Evolutionary conservation across 1,284 basidiomycete genomes (phyloP), one percentile per base, ranked within the genome.

Genomic region (Gymnopus androsaceus): DNA sequence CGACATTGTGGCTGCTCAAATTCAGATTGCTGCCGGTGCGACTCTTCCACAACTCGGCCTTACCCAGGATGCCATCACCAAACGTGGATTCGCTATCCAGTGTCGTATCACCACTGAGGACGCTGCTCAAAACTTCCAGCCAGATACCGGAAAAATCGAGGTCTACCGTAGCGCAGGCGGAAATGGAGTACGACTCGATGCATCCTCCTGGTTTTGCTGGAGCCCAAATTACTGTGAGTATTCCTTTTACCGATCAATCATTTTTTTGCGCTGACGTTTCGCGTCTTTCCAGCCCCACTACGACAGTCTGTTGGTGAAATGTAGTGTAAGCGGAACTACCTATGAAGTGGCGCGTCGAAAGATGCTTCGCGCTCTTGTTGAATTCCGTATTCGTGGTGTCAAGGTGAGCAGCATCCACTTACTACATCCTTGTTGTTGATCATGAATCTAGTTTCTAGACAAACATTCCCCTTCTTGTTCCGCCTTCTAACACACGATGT

Each of bases 61-160:
- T 51, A 93, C 91, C n/a, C 97, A 99, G 74, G 94, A 98, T 49
- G 92, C 93, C 51, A 94, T 99, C 72, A 91, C 89, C 63, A 94
- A 94, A 75, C 91, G 97, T 59, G 97, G 97, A 37, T 98, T 93
- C 69, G 96, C 97, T 11, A 99, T 99, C 63, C 97, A 99, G 72
- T 98, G 94, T 73, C 95, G 97, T 79, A 86, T 99, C 73, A 99
- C 97, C 41, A 99, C 97, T n/a, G 97, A 99, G 75, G 96, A 99
- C 73, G 86, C 97, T 8, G 84, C 91, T 23, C 72, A 83, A 54
- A 82, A 80, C 69, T 99, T 99, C 91, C 94, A 98, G 75, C 97
- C 97, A 33, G 97, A 99, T 73, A 98, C 94, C 2, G 97, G 97
- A 62, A 98, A 98, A 75, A 99, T 99, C 65, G 96, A 99, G 69